phyloP scores from a whole-genome alignment of 257 asterid species.

The Dorcoceras hygrometricum region DNA sequence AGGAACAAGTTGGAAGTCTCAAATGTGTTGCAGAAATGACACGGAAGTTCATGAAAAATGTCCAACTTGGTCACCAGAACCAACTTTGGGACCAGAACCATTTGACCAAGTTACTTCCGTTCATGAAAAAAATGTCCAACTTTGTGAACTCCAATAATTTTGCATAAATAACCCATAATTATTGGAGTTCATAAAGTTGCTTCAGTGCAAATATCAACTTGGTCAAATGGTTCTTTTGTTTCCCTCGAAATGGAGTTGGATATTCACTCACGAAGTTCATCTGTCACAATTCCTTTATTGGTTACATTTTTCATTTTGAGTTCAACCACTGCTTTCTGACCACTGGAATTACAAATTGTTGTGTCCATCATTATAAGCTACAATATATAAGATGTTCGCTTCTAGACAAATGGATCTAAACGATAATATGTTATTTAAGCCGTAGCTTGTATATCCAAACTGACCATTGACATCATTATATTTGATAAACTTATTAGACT shows the following conservation, averaged over 20 bases:
- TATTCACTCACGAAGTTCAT: not conserved
- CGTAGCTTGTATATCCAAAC: too few relatives aligned
- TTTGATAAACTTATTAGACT: not conserved
- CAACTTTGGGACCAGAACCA: too few relatives aligned
- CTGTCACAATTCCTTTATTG: not conserved
- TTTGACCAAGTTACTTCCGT: too few relatives aligned
- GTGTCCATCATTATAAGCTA: not conserved
- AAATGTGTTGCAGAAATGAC: not conserved
- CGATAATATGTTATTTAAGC: too few relatives aligned
- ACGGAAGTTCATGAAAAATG: too few relatives aligned
- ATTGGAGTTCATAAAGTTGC: not conserved
- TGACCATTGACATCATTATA: not conserved
- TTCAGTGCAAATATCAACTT: not conserved
- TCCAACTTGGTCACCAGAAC: too few relatives aligned
- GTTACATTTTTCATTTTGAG: not conserved
- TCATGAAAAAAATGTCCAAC: too few relatives aligned
- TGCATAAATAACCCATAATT: too few relatives aligned
- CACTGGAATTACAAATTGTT: not conserved
- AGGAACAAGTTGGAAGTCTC: constrained; percentile 1
- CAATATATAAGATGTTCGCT: not conserved
- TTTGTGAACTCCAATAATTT: too few relatives aligned
- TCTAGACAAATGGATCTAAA: not conserved
- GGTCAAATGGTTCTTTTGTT: not conserved
- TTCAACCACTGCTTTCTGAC: not conserved
- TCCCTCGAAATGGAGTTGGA: not conserved